Evolutionary conservation across 139 green algal species (phyloP).

Genomic region (Edaphochlamys debaryana): DNA sequence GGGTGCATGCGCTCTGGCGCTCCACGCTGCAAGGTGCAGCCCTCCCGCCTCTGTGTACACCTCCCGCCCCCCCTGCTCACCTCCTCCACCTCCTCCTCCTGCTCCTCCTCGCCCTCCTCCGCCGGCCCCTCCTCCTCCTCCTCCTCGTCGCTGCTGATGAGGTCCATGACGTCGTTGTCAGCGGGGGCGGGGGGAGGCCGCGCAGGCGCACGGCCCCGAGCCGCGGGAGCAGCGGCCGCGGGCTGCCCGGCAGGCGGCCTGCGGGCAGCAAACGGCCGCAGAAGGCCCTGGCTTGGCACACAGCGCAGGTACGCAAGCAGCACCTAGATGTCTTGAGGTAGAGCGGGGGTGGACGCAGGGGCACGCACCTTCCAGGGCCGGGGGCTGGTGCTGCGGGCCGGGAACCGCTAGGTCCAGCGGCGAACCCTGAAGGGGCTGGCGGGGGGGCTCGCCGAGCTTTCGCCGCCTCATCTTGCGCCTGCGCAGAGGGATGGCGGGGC

Average conservation of each 20-base stretch:
- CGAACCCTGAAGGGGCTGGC: too few relatives aligned
- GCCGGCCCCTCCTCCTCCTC: constrained; percentile 4
- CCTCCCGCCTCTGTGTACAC: background rate
- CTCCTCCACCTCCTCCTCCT: background rate
- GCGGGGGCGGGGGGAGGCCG: background rate
- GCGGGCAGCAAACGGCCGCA: too few relatives aligned
- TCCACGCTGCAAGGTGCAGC: too few relatives aligned
- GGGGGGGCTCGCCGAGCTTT: background rate
- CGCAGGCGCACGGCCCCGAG: background rate
- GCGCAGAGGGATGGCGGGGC: too few relatives aligned
- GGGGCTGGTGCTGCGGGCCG: too few relatives aligned
- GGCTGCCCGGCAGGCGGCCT: background rate
- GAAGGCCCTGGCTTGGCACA: too few relatives aligned
- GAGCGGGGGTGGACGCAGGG: too few relatives aligned
- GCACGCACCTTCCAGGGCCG: too few relatives aligned
- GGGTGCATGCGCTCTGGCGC: too few relatives aligned
- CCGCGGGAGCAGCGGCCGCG: background rate
- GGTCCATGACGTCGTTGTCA: constrained; percentile 8
- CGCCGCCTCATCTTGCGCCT: background rate
- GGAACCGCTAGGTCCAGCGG: too few relatives aligned
- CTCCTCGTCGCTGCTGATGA: constrained; percentile 24
- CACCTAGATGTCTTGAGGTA: background rate
- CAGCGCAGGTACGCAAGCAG: too few relatives aligned
- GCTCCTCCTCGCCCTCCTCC: background rate
- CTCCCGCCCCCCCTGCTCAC: background rate